Base-by-base conservation (phyloP, 306 rosid genomes). In the Dalbergia oliveri region DNA sequence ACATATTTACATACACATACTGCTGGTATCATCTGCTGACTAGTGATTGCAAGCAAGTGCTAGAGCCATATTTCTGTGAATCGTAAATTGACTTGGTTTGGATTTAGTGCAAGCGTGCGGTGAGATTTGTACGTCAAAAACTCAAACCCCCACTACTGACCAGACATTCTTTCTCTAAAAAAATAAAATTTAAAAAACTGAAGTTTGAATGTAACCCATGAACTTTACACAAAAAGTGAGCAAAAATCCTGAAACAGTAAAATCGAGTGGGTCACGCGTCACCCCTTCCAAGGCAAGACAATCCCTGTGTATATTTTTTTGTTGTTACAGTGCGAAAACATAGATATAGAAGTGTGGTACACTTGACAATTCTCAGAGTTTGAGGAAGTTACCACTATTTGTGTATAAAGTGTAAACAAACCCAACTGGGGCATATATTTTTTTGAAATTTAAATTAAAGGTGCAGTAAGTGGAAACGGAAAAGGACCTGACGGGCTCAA, bases 361-460 rank as follows among this genome's bases (percentile, higher is more conserved):
- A 80, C 47, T 62, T 18, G 75, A 75, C 51, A 57, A 51, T 50
- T 75, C 44, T 79, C 65, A 61, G 66, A 65, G 66, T 83, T 26
- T 66, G 60, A 74, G 75, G 71, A 80, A 26, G 65, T 84, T 65
- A 44, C 34, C 65, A 47, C 35, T 8, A 53, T 9, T 35, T 9
- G 13, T 53, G 12, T 13, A n/a, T 54, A 54, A 47, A 47, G 41
- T 43, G 54, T 79, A 61, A 54, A 47, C 15, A 79, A 62, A 11
- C n/a, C 16, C 78, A 43, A 31, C 37, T 12, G 5, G 49, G 62
- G 35, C 23, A 41, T 51, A 51, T 44, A 12, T 3, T 44, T 59
- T 77, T 87, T 87, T 76, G 81, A 87, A 78, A 19, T 90, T 92
- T 87, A 88, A 92, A 92, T 89, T 92, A 92, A 92, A 92, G 97